phyloP scores from a whole-genome alignment of 352 stramenopile genomes.

The Phytophthora melonis region DNA sequence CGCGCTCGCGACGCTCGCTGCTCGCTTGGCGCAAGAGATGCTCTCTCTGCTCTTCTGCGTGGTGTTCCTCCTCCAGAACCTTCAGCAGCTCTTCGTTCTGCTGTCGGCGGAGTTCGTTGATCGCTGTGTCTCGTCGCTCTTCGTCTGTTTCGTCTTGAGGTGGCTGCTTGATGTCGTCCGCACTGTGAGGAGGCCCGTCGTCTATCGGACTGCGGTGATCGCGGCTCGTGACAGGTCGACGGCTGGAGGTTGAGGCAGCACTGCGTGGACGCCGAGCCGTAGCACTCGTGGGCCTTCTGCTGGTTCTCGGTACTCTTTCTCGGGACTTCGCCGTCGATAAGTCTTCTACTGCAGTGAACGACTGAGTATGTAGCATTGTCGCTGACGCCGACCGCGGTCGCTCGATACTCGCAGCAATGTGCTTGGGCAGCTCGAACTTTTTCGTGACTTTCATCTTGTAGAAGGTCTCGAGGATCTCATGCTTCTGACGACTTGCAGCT shows the following conservation, averaged over 20 bases:
- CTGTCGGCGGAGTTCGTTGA: conserved; percentile 63
- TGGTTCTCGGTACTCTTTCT: conserved; percentile 6
- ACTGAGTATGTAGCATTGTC: conserved; percentile 41
- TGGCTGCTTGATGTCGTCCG: conserved; percentile 18
- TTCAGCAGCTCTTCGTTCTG: conserved; percentile 82
- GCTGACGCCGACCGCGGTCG: conserved; percentile 53
- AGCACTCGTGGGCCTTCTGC: conserved; percentile 46
- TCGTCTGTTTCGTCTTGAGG: conserved; percentile 27
- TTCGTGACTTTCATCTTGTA: conserved; percentile 89
- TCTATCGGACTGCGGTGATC: conserved; percentile 14
- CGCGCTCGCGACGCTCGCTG: conserved; percentile 44
- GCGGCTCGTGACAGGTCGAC: conserved; percentile 27
- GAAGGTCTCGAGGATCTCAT: conserved; percentile 82
- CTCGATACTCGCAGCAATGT: conserved; percentile 49
- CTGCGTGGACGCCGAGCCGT: conserved; percentile 33
- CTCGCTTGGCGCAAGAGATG: conserved; percentile 60
- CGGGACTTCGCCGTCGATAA: conserved; percentile 3
- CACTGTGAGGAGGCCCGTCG: conserved; percentile 26
- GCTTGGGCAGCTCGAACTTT: conserved; percentile 69
- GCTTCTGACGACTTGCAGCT: conserved; percentile 62
- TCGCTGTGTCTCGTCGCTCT: conserved; percentile 33
- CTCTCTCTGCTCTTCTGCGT: conserved; percentile 84
- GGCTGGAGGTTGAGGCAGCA: conserved; percentile 13
- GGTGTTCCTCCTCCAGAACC: conserved; percentile 81
- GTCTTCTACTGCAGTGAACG: conserved; percentile 31